phyloP scores from a whole-genome alignment of 2,329 filamentous ascomycete genomes.

The Diaporthe sp. region DNA sequence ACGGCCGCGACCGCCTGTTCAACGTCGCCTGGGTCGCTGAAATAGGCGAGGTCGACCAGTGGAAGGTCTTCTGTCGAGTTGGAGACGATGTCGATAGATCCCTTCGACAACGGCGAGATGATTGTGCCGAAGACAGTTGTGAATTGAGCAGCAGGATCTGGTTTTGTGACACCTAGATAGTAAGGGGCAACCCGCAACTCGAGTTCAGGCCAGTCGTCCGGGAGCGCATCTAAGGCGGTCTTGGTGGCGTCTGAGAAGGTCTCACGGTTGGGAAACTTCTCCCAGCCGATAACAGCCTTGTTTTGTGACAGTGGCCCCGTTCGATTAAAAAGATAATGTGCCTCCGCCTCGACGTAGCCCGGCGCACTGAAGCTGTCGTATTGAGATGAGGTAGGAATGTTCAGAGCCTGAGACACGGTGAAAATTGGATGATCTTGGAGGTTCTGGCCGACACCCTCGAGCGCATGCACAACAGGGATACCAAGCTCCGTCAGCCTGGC shows the following conservation, averaged over 20 bases:
- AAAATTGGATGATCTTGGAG: conserved; percentile 32
- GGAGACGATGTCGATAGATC: conserved; percentile 47
- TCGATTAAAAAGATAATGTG: conserved; percentile 1
- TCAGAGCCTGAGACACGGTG: conserved; percentile 37
- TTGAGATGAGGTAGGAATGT: conserved; percentile 18
- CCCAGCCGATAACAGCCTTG: conserved; percentile 24
- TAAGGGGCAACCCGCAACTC: conserved; percentile 26
- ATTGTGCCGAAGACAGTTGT: conserved; percentile 18
- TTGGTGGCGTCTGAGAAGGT: conserved; percentile 17
- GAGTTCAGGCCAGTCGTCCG: conserved; percentile 32
- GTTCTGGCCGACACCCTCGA: conserved; percentile 39
- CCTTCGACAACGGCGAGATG: conserved; percentile 44
- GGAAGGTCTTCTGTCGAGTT: conserved; percentile 45
- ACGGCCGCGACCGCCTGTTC: conserved; percentile 39
- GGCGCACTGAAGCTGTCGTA: conserved; percentile 24
- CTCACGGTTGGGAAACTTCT: conserved; percentile 28
- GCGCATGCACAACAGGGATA: conserved; percentile 42
- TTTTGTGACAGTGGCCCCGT: conserved; percentile 9
- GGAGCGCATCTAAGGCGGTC: conserved; percentile 25
- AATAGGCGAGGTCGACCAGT: conserved; percentile 50
- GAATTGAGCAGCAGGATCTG: background rate
- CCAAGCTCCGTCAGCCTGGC: conserved; percentile 41
- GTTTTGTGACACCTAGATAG: conserved; percentile 30
- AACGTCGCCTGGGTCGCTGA: conserved; percentile 37
- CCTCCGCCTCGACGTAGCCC: background rate